Conservation (phyloP, 2,329 filamentous ascomycete genomes). For the Colletotrichum magnum region DNA sequence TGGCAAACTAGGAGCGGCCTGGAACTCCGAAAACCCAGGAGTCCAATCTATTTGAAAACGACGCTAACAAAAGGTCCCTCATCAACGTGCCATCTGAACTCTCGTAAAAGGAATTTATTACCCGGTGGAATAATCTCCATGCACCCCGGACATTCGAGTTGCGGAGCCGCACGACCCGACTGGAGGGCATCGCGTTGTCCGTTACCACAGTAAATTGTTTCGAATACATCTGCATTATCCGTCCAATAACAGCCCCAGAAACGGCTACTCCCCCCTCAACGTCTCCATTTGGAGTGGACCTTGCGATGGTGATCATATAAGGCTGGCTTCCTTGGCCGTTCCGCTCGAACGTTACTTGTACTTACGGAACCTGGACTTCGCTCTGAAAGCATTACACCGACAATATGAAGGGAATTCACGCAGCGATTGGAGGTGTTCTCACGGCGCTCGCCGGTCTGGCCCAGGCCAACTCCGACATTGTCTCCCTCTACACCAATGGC, state of each 20-base stretch:
- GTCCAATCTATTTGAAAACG: too few relatives aligned
- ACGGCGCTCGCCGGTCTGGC: neutral
- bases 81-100: too few relatives aligned
- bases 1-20: too few relatives aligned
- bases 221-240: neutral
- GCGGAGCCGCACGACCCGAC: neutral
- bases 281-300: neutral
- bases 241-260: neutral
- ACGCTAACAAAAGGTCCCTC: too few relatives aligned
- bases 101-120: too few relatives aligned
- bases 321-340: neutral
- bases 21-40: too few relatives aligned
- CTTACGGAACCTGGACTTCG: neutral
- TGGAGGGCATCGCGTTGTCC: neutral
- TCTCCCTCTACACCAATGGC: conserved; percentile 14
- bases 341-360: neutral
- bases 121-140: too few relatives aligned
- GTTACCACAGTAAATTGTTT: neutral
- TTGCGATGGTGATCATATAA: neutral
- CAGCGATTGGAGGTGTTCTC: neutral
- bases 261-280: neutral
- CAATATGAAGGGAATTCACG: conserved; percentile 6
- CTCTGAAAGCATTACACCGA: neutral
- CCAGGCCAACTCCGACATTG: conserved; percentile 23
- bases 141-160: neutral